Evolutionary conservation across 2,329 filamentous ascomycete species (phyloP).

Genomic region (Exophiala xenobiotica): DNA sequence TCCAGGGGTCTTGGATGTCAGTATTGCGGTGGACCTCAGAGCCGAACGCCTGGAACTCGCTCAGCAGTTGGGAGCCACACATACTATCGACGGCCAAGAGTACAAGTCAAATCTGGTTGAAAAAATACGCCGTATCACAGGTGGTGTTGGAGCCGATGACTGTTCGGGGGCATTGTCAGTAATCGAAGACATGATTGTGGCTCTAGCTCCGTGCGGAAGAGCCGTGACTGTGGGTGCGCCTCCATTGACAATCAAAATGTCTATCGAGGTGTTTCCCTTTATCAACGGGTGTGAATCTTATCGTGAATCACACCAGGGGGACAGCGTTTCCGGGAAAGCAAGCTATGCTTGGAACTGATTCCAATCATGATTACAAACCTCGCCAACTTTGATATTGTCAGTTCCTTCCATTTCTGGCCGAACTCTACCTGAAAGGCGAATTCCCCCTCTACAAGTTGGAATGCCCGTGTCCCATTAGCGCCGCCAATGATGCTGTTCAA

Average conservation of each 20-base stretch:
- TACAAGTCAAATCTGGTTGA: conserved; percentile 36
- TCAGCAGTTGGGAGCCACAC: conserved; percentile 41
- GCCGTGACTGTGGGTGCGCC: conserved; percentile 2
- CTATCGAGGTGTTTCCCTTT: conserved; percentile 4
- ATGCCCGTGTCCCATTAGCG: no score
- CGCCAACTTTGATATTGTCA: no score
- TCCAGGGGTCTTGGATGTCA: conserved; percentile 33
- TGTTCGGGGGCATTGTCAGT: conserved; percentile 49
- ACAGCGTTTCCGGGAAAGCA: not conserved
- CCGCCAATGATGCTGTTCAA: no score
- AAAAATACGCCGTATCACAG: conserved; percentile 38
- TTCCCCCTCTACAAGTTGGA: no score
- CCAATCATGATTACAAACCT: no score
- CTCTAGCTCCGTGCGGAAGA: conserved; percentile 47
- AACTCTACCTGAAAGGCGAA: no score
- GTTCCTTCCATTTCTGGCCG: no score
- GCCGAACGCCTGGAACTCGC: conserved; percentile 38
- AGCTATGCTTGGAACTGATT: no score
- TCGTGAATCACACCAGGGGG: not conserved
- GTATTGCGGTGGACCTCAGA: conserved; percentile 44
- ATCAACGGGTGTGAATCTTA: conserved; percentile 4
- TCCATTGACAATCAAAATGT: not conserved
- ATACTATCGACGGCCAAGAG: conserved; percentile 29
- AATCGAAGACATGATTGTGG: conserved; percentile 44
- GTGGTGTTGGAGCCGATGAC: conserved; percentile 49